A percentile compares a stretch with the other conserved stretches of the same genome.
These are phyloP conservation scores for Arthonia radiata DNA, from an alignment of 495 filamentous ascomycete genomes.

Conservation along the genomic window DNA sequence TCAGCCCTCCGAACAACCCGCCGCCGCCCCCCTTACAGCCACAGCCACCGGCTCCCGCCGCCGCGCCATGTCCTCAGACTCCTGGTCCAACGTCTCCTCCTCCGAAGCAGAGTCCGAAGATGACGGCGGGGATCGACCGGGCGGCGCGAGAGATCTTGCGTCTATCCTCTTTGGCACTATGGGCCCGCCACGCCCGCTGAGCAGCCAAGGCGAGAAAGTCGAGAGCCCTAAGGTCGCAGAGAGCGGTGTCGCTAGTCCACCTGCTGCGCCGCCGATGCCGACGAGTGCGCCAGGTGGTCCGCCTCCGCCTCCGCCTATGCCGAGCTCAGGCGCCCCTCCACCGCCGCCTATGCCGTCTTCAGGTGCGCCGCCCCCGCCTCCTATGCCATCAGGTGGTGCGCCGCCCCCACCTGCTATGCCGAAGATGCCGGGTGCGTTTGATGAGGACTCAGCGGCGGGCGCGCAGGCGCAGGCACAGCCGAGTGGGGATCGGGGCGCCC, in stretches of 20 bases:
- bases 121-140: too few species aligned
- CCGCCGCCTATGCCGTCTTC: constrained; percentile 21
- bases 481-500: constrained; percentile 31
- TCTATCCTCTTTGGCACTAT: constrained; percentile 89
- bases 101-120: too few species aligned
- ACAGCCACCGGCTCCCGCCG: constrained; percentile 14
- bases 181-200: constrained; percentile 75
- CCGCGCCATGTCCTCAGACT: constrained; percentile 10
- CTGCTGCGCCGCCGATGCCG: constrained; percentile 27
- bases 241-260: constrained; percentile 14
- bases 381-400: too few species aligned
- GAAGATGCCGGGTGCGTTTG: constrained; percentile 15
- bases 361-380: constrained; percentile 19
- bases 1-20: constrained; percentile 8
- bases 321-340: constrained; percentile 17
- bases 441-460: too few species aligned
- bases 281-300: constrained; percentile 23
- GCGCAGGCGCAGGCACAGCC: constrained; percentile 11
- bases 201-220: constrained; percentile 25
- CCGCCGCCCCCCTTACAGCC: constrained; percentile 10
- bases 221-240: constrained; percentile 17
- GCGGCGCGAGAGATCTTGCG: too few species aligned
- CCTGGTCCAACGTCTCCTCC: constrained; percentile 16
- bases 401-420: too few species aligned
- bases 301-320: constrained; percentile 13